Evolutionary conservation across 371 early-diverging fungal species (phyloP).

Genomic region (Furculomyces boomerangus): DNA sequence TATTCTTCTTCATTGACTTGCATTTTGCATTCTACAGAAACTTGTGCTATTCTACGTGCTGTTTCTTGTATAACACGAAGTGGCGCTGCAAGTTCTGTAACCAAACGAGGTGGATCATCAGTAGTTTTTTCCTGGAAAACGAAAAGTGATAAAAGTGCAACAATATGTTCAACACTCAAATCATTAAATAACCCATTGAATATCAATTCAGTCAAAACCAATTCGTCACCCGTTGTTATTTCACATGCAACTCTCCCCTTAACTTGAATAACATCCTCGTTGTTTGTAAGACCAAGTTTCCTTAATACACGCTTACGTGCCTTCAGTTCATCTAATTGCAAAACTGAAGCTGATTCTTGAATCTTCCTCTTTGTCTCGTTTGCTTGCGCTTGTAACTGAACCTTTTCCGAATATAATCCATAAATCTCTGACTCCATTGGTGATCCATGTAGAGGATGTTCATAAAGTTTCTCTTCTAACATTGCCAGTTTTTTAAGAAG

Average conservation of each 20-base stretch:
- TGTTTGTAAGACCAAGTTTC: conserved; percentile 67
- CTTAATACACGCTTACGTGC: conserved; percentile 77
- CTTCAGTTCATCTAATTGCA: conserved; percentile 86
- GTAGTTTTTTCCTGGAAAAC: conserved; percentile 74
- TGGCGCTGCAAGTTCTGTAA: conserved; percentile 65
- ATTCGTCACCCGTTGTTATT: conserved; percentile 93
- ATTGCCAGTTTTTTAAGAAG: conserved; percentile 46
- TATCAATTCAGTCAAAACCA: conserved; percentile 97
- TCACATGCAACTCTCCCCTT: conserved; percentile 99
- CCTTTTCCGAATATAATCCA: conserved; percentile 42
- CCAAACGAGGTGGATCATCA: conserved; percentile 22
- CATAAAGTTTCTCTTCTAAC: conserved; percentile 40
- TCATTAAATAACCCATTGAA: conserved; percentile 96
- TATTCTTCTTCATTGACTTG: conserved; percentile 62
- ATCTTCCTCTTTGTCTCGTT: conserved; percentile 49
- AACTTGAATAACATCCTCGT: conserved; percentile 75
- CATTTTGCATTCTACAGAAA: conserved; percentile 78
- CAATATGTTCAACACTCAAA: conserved; percentile 73
- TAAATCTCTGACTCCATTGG: conserved; percentile 39
- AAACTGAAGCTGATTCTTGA: conserved; percentile 53
- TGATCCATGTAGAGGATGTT: conserved; percentile 33
- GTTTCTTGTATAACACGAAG: conserved; percentile 70
- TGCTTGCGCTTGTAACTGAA: conserved; percentile 32
- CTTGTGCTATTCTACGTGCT: conserved; percentile 70
- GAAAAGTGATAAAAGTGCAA: conserved; percentile 87